Percentiles rank a stretch among this genome's conserved stretches.
Evolutionary conservation across 176 grass and related monocot genomes (phyloP).

Genomic region (Bonia amplexicaulis): DNA sequence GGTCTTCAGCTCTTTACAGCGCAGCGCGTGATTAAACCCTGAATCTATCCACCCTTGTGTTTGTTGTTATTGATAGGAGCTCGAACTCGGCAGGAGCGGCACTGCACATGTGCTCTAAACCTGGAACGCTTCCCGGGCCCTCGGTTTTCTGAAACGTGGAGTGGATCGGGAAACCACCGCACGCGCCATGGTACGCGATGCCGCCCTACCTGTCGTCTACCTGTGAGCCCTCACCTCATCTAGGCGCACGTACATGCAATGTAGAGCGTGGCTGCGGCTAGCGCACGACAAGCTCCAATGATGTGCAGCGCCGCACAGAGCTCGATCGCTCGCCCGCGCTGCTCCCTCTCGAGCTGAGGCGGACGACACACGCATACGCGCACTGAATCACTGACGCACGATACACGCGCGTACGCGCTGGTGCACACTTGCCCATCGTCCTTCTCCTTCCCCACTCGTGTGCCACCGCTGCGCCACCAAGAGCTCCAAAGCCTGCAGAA

Average conservation of each 20-base stretch:
- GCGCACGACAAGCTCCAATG: constrained; percentile 15
- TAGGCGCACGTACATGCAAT: not conserved
- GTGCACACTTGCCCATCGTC: constrained; percentile 5
- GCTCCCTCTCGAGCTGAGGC: not conserved
- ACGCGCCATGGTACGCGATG: not conserved
- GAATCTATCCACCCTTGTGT: too few relatives aligned
- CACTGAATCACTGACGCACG: not conserved
- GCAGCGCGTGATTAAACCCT: too few relatives aligned
- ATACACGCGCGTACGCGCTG: not conserved
- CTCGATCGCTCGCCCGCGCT: constrained; percentile 21
- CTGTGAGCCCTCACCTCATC: not conserved
- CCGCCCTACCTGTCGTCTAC: not conserved
- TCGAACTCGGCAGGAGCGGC: too few relatives aligned
- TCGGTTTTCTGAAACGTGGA: not conserved
- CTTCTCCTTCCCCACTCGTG: constrained; percentile 24
- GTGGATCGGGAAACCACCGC: not conserved
- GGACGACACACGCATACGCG: not conserved
- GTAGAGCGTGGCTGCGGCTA: not conserved
- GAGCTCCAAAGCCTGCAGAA: constrained; percentile 14
- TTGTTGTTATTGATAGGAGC: too few relatives aligned
- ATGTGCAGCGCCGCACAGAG: not conserved
- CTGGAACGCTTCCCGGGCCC: not conserved
- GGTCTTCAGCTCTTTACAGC: too few relatives aligned
- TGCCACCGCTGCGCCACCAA: not conserved
- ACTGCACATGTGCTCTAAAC: not conserved